Evolutionary conservation across 352 stramenopile genomes (phyloP).

Genomic region (Phytopythium sindhum): DNA sequence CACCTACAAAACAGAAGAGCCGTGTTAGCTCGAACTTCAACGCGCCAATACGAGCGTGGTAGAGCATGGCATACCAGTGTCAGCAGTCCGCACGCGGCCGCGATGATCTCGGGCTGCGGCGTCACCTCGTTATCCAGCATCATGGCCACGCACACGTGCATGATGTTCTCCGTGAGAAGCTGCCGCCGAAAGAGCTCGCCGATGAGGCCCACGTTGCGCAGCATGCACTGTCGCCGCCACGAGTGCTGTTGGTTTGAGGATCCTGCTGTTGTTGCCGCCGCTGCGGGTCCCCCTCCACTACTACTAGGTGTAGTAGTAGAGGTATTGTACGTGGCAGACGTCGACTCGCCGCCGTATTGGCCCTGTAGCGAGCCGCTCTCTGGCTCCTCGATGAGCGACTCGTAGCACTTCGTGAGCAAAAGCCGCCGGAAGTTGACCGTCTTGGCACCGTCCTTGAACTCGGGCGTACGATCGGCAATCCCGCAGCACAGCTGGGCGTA

Average conservation of each 20-base stretch:
- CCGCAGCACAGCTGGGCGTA: slow-evolving; percentile 61
- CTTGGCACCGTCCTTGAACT: slow-evolving; percentile 84
- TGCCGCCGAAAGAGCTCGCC: slow-evolving; percentile 79
- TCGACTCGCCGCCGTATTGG: slow-evolving; percentile 8
- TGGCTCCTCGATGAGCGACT: slow-evolving; percentile 73
- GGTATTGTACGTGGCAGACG: slow-evolving; percentile 9
- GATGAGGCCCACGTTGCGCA: slow-evolving; percentile 67
- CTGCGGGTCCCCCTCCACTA: no score
- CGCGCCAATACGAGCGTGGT: neutral
- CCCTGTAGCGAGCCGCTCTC: slow-evolving; percentile 17
- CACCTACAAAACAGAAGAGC: slow-evolving; percentile 29
- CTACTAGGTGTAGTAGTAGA: neutral
- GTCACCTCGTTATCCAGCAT: slow-evolving; percentile 77
- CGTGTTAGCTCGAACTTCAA: neutral
- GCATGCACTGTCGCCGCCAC: slow-evolving; percentile 73
- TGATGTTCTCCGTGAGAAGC: slow-evolving; percentile 79
- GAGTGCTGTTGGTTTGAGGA: slow-evolving; percentile 32
- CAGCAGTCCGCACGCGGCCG: slow-evolving; percentile 62
- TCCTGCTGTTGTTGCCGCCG: neutral
- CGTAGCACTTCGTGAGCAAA: slow-evolving; percentile 76
- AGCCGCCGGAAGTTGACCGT: slow-evolving; percentile 82
- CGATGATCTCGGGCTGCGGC: slow-evolving; percentile 58
- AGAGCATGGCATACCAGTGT: slow-evolving; percentile 31
- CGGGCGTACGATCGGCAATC: slow-evolving; percentile 63
- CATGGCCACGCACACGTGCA: slow-evolving; percentile 83